Evolutionary conservation across 2,329 filamentous ascomycete species (phyloP).

Genomic region (Verticillium isaacii): DNA sequence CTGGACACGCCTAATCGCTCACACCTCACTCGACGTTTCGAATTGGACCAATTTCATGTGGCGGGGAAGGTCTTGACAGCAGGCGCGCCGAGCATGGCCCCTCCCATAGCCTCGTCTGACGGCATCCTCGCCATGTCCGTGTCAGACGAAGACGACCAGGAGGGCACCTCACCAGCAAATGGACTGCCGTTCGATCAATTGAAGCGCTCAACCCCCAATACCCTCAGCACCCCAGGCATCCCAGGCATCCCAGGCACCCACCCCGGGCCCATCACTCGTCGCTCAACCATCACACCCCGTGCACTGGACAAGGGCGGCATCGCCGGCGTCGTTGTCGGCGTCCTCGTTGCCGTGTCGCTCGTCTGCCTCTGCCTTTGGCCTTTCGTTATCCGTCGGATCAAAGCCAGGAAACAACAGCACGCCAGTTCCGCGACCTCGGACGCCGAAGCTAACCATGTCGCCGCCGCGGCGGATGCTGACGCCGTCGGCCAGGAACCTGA

Average conservation of each 20-base stretch:
- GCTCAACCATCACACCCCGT: conserved; percentile 23
- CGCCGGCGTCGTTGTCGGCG: conserved; percentile 31
- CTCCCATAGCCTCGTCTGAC: conserved; percentile 14
- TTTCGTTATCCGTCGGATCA: conserved; percentile 27
- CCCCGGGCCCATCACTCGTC: conserved; percentile 2
- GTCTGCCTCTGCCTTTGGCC: conserved; percentile 33
- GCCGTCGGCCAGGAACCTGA: conserved; percentile 10
- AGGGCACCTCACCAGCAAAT: not conserved
- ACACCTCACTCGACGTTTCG: conserved; percentile 1
- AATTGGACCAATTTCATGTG: conserved; percentile 7
- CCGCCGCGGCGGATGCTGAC: conserved; percentile 4
- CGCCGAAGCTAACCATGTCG: conserved; percentile 5
- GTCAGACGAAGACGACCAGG: conserved; percentile 12
- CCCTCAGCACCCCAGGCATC: not conserved
- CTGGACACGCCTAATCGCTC: not conserved
- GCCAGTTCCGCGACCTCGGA: conserved; percentile 6
- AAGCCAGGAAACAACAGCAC: conserved; percentile 18
- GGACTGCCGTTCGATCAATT: not conserved
- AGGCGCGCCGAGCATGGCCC: conserved; percentile 14
- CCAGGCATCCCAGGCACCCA: not conserved
- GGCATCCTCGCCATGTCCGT: conserved; percentile 8
- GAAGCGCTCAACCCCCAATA: conserved; percentile 2
- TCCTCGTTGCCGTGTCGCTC: conserved; percentile 25
- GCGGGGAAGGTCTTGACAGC: conserved; percentile 10
- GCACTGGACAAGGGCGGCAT: conserved; percentile 26